phyloP scores from a whole-genome alignment of 768 basidiomycete genomes.

The Kwoniella bestiolae region DNA sequence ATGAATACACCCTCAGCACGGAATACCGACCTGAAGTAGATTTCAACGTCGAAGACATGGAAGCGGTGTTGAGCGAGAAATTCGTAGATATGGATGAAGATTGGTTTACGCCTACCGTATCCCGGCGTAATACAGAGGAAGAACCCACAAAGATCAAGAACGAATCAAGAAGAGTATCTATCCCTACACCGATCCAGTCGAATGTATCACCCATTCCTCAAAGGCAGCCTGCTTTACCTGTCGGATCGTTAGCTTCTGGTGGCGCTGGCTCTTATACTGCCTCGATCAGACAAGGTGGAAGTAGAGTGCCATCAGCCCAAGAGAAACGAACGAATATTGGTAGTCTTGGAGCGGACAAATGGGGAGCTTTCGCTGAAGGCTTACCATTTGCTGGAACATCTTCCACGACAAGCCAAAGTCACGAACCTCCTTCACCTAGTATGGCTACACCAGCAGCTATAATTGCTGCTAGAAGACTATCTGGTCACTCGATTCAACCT shows the following conservation, averaged over 20 bases:
- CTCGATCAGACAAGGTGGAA: conserved; percentile 13
- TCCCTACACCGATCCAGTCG: conserved; percentile 28
- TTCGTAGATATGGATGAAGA: conserved; percentile 56
- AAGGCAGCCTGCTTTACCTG: conserved; percentile 35
- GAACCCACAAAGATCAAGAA: neutral
- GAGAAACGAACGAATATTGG: conserved; percentile 19
- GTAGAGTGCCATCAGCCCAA: conserved; percentile 27
- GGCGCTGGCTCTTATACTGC: conserved; percentile 8
- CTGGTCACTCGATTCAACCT: conserved; percentile 50
- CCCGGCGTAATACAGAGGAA: conserved; percentile 13
- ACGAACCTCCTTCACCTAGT: conserved; percentile 29
- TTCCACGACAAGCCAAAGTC: conserved; percentile 5
- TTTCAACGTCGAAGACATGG: conserved; percentile 53
- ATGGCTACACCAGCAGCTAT: conserved; percentile 29
- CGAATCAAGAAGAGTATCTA: conserved; percentile 5
- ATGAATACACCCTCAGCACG: conserved; percentile 35
- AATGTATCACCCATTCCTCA: conserved; percentile 43
- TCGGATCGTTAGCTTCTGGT: conserved; percentile 32
- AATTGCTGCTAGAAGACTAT: conserved; percentile 45
- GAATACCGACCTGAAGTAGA: conserved; percentile 51
- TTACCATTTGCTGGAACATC: conserved; percentile 48
- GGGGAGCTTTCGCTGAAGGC: conserved; percentile 44
- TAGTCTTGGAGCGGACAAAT: conserved; percentile 29
- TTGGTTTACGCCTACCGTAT: conserved; percentile 56
- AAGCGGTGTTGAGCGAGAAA: conserved; percentile 50